Percentiles rank a stretch among this genome's conserved stretches.
Conservation (phyloP, 2,329 filamentous ascomycete species). For the Sarocladium oryzae region DNA sequence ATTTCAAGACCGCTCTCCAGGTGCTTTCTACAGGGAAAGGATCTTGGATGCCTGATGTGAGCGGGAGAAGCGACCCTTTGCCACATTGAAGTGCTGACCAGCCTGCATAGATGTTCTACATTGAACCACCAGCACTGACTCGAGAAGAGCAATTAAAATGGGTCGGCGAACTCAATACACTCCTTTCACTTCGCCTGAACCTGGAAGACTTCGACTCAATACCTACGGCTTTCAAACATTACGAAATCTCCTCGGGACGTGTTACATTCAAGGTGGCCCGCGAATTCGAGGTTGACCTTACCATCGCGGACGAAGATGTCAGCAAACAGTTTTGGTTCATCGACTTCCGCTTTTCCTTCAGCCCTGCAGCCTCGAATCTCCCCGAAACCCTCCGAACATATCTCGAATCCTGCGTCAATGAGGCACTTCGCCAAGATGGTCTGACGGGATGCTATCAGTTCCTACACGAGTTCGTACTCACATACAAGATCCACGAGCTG, state of each 20-base stretch:
- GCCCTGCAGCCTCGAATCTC: constrained; percentile 56
- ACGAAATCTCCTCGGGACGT: constrained; percentile 74
- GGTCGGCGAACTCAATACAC: constrained; percentile 74
- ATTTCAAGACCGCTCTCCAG: constrained; percentile 83
- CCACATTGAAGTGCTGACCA: not conserved
- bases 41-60: constrained; percentile 71
- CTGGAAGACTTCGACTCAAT: constrained; percentile 72
- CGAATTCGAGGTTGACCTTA: constrained; percentile 91
- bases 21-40: constrained; percentile 73
- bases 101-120: constrained; percentile 59
- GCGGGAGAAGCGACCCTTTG: constrained; percentile 21
- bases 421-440: constrained; percentile 61
- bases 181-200: constrained; percentile 76
- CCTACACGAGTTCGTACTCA: constrained; percentile 80
- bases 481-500: constrained; percentile 81
- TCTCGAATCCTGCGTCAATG: constrained; percentile 68
- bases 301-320: constrained; percentile 79
- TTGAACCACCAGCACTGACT: constrained; percentile 65
- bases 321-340: constrained; percentile 89
- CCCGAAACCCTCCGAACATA: constrained; percentile 56
- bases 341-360: constrained; percentile 79
- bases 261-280: constrained; percentile 77
- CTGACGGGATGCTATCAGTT: constrained; percentile 77
- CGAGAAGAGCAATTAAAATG: constrained; percentile 66
- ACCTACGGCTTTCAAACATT: constrained; percentile 70